Evolutionary conservation across 768 basidiomycete genomes (phyloP), one percentile per base, ranked within the genome.

Genomic region (Trametopsis cervina): DNA sequence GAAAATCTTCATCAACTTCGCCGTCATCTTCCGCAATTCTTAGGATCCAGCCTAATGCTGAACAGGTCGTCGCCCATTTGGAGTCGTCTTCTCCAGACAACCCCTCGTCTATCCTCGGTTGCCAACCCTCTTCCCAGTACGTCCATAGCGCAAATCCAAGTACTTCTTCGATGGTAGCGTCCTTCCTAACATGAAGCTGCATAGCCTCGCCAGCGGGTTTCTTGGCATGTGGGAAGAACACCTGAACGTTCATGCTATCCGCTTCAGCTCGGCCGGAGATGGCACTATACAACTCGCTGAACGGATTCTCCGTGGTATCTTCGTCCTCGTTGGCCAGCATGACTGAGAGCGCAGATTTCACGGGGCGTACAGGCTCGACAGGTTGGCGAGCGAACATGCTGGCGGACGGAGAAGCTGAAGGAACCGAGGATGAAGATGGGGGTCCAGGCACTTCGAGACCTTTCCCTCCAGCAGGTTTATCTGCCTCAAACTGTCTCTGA

Each of bases 1-100:
- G 96, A 61, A 94, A 98, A 68, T 99, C 96, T 63, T 97, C 96
- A 62, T 99, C 96, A 0, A 98, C 91, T 64, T 97, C 95, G 13
- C 96, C 96, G 63, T 98, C 94, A 39, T 93, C 89, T 58, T 99
- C 96, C 1, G 92, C 89, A 46, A 98, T 92, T 50, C 91, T 72
- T 67, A 99, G 63, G 33, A 90, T 83, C 95, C 96, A 99, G 1
- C 90, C 92, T 3, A 88, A 72, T 0, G 89, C 86, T 39, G 81
- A 85, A 41, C 90, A 69, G 54, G 68, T 72, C 1, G 72, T 72
- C 15, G 70, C 68, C 66, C 77, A 71, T 57, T 75, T 80, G 26
- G 77, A 74, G 53, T 89, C 84, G 22, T 80, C 76, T 52, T 80
- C 79, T 3, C 72, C 76, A 27, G 62, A 69, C 43, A 82, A 53